Evolutionary conservation across 306 rosid genomes (phyloP).

Genomic region (Senna siamea): DNA sequence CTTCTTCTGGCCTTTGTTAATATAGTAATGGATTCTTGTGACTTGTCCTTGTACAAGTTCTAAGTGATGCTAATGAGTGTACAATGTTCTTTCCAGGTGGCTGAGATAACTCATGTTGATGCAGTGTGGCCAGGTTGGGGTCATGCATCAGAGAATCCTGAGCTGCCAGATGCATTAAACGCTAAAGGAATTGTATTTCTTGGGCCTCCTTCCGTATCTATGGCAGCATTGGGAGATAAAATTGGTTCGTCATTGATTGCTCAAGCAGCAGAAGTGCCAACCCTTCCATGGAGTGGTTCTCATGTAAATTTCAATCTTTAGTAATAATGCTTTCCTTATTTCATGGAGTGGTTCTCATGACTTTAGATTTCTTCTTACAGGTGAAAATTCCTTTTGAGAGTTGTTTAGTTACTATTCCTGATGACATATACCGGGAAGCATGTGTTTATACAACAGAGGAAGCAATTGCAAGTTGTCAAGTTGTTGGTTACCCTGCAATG

Average conservation of each 20-base stretch:
- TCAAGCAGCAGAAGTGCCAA: constrained; percentile 96
- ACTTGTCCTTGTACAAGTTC: neutral
- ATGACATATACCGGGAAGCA: constrained; percentile 88
- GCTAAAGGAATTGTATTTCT: constrained; percentile 93
- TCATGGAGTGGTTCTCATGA: constrained; percentile 2
- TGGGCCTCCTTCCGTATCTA: constrained; percentile 90
- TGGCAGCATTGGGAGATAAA: constrained; percentile 99
- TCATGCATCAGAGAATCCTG: constrained; percentile 98
- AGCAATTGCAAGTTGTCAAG: constrained; percentile 94
- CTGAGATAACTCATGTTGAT: constrained; percentile 95
- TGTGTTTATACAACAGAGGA: constrained; percentile 97
- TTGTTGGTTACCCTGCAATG: constrained; percentile 99
- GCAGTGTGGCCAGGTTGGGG: constrained; percentile 99
- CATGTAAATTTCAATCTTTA: constrained; percentile 63
- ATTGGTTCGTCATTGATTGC: constrained; percentile 99
- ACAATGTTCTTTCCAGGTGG: constrained; percentile 63
- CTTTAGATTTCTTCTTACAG: constrained; percentile 50
- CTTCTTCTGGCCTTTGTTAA: constrained; percentile 20
- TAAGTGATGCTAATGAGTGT: constrained; percentile 3
- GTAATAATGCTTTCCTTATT: constrained; percentile 21
- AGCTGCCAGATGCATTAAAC: constrained; percentile 92
- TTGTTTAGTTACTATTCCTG: constrained; percentile 79
- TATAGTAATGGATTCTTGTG: constrained; percentile 19
- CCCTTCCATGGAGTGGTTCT: constrained; percentile 99
- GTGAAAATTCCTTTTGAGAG: constrained; percentile 81